Evolutionary conservation across 2,329 filamentous ascomycete species (phyloP).

Genomic region (Botrytis byssoidea): DNA sequence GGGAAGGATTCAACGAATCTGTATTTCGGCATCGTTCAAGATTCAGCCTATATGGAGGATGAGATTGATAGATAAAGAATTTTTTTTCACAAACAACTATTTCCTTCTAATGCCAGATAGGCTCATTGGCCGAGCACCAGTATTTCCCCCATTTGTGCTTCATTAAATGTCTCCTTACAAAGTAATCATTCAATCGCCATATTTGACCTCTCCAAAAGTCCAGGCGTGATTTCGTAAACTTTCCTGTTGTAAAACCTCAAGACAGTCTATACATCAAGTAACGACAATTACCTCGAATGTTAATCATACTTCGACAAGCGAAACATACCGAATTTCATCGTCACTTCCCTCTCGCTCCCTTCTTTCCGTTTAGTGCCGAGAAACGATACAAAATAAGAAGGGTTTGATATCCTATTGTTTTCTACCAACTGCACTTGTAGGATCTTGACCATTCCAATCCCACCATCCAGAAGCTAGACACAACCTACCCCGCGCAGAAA

Average conservation of each 20-base stretch:
- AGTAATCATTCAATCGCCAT: neutral
- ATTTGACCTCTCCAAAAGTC: neutral
- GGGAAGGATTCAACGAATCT: neutral
- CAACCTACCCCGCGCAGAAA: neutral
- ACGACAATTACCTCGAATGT: too few species aligned
- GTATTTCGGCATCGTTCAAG: neutral
- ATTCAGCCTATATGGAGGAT: neutral
- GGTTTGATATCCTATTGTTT: too few species aligned
- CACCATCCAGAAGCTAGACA: neutral
- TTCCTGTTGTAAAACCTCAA: neutral
- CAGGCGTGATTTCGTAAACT: neutral
- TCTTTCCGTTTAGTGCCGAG: neutral
- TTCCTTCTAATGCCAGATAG: neutral
- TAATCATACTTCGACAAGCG: neutral
- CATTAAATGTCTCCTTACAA: neutral
- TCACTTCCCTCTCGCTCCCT: neutral
- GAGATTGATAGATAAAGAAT: neutral
- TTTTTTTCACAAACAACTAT: neutral
- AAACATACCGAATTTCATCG: too few species aligned
- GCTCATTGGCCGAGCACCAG: neutral
- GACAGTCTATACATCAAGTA: too few species aligned
- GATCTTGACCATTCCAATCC: neutral
- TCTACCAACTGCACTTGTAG: neutral
- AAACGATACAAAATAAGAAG: neutral
- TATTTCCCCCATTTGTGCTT: neutral